phyloP scores from a whole-genome alignment of 495 filamentous ascomycete genomes.

The Cercophora scortea region DNA sequence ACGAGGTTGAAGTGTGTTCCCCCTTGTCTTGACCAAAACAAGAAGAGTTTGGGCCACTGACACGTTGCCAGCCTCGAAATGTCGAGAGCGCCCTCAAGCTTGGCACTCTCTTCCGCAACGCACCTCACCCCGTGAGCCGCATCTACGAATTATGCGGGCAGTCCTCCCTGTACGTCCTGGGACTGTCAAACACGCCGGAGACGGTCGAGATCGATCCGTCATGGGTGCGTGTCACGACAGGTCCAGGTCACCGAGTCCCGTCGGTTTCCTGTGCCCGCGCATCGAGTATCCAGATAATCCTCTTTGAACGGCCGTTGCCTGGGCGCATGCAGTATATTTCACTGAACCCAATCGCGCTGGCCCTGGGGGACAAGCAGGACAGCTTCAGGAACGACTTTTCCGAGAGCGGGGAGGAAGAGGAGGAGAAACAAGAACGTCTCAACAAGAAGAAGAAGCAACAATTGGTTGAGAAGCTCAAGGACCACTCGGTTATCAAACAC shows the following conservation, averaged over 20 bases:
- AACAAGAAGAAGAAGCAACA: slow-evolving; percentile 45
- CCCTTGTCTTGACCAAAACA: not conserved
- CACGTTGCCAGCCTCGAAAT: slow-evolving; percentile 43
- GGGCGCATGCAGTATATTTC: slow-evolving; percentile 95
- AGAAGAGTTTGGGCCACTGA: slow-evolving; percentile 1
- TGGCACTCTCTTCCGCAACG: slow-evolving; percentile 75
- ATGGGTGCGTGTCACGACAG: slow-evolving; percentile 62
- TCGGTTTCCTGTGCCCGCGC: slow-evolving; percentile 61
- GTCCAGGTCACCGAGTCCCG: slow-evolving; percentile 50
- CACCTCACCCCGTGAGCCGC: slow-evolving; percentile 69
- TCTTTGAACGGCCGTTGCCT: slow-evolving; percentile 82
- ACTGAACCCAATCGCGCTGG: slow-evolving; percentile 77
- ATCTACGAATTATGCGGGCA: slow-evolving; percentile 81
- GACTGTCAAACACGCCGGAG: slow-evolving; percentile 57
- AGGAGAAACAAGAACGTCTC: slow-evolving; percentile 51
- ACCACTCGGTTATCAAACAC: slow-evolving; percentile 76
- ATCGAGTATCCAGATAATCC: slow-evolving; percentile 73
- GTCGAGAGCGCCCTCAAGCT: slow-evolving; percentile 84
- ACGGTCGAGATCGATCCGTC: slow-evolving; percentile 52
- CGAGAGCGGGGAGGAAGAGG: slow-evolving; percentile 51
- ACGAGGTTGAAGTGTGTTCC: slow-evolving; percentile 74
- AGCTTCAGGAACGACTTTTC: slow-evolving; percentile 17
- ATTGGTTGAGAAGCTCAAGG: slow-evolving; percentile 81
- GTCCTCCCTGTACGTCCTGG: slow-evolving; percentile 76
- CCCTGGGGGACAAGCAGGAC: slow-evolving; percentile 66